Base-by-base conservation (phyloP, 129 eudicot species). In the Chrysanthemum makinoi region DNA sequence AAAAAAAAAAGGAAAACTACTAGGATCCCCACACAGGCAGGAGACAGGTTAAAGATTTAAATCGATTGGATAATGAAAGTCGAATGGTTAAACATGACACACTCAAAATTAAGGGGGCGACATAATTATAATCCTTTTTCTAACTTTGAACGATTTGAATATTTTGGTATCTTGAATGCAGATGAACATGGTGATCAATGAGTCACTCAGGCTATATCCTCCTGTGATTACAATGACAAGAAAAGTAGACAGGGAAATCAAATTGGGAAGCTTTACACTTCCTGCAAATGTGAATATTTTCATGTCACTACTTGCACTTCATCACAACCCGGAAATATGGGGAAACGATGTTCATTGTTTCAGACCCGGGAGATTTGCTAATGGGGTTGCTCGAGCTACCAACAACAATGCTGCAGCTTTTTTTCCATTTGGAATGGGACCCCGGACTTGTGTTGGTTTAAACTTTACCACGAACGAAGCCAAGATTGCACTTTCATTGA, bases 301-400 rank as follows among this genome's bases (percentile, higher is more conserved):
- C 59, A 35, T 81, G 17, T 80, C 96, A 47, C 59, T 76, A 19
- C 70, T 84, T 7, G 89, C 84, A 13, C 77, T 86, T 54, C 89
- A 89, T 52, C 86, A 85, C 17, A 83, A 78, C 46, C 73, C 79
- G 2, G 81, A 75, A 44, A 72, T 86, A 7, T 89, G 87, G 91
- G 96, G 96, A 7, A 51, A 79, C 13, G 87, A 86, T 65, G 87
- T 68, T 43, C 76, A 60, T 13, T 72, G 58, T 24, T 89, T 89
- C 77, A 72, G 80, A 35, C 96, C 91, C 1, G 81, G 70, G 18
- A 80, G 96, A 50, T 89, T 89, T 19, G 77, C 73, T 0, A 74
- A 89, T 54, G 96, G 89, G 28, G 79, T 83, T 9, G 78, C 84
- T 49, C 74, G 58, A 79, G 96, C 96, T 1, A 87, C 89, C n/a